phyloP scores from a whole-genome alignment of 768 basidiomycete species.

The Mycena rebaudengoi region DNA sequence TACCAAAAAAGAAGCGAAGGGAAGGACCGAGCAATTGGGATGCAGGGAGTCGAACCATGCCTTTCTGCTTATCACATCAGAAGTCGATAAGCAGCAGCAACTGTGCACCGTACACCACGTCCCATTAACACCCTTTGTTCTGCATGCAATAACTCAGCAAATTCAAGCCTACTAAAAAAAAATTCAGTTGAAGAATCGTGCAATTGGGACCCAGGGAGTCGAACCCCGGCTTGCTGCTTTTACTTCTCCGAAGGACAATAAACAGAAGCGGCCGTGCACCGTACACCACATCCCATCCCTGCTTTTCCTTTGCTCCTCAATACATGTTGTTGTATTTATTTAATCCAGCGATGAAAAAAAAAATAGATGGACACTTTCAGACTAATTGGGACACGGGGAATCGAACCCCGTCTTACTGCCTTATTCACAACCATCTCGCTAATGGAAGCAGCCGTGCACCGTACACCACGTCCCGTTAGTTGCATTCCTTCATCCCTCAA shows the following conservation, averaged over 20 bases:
- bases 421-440: too few relatives aligned
- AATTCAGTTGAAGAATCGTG: background rate
- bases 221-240: conserved; percentile 2
- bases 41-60: background rate
- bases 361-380: background rate
- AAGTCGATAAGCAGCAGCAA: background rate
- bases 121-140: too few relatives aligned
- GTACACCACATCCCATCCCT: background rate
- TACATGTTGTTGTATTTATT: background rate
- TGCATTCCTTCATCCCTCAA: background rate
- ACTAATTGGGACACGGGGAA: background rate
- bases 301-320: background rate
- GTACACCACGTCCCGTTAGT: background rate
- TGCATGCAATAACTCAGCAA: background rate
- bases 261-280: background rate
- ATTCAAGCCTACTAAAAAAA: background rate
- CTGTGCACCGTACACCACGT: background rate
- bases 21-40: too few relatives aligned
- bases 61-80: background rate
- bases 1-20: too few relatives aligned
- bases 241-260: background rate
- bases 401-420: conserved; percentile 8
- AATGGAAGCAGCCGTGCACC: background rate
- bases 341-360: background rate
- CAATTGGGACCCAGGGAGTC: background rate